A percentile compares a stretch with the other conserved stretches of the same genome.
Conservation (phyloP, 23 red algal species). For the Gracilaria gracilis region DNA sequence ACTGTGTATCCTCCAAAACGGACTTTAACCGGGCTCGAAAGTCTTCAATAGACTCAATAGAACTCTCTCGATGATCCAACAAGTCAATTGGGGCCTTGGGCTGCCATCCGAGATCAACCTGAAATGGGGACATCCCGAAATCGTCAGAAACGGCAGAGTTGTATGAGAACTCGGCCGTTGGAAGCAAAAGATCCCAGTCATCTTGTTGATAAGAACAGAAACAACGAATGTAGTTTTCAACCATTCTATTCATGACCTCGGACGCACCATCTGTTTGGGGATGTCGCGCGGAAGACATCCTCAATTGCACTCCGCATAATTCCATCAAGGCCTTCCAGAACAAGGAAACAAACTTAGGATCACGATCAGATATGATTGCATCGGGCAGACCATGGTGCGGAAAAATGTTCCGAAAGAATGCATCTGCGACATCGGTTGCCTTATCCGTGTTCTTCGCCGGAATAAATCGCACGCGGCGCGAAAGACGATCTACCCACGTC, state of each 20-base stretch:
- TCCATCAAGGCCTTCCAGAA: conserved; percentile 38
- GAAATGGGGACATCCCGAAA: conserved; percentile 20
- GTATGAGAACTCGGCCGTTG: conserved; percentile 8
- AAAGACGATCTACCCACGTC: conserved; percentile 22
- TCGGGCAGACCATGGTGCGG: conserved; percentile 12
- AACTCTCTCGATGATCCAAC: no score
- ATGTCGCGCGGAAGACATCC: background rate
- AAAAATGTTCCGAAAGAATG: background rate
- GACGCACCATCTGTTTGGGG: conserved; percentile 25
- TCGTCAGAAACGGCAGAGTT: conserved; percentile 5
- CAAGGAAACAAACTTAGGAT: conserved; percentile 11
- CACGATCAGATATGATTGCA: background rate
- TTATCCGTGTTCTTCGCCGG: background rate
- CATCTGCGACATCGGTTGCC: background rate
- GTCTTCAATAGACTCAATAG: background rate
- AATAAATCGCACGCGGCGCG: conserved; percentile 6
- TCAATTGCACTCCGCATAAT: conserved; percentile 7
- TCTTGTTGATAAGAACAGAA: conserved; percentile 19
- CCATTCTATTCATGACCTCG: conserved; percentile 35
- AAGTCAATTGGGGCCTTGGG: conserved; percentile 8
- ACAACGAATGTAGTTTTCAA: conserved; percentile 48
- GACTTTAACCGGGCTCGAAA: background rate
- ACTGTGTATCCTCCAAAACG: conserved; percentile 33
- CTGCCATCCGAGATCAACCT: background rate
- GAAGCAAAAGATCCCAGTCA: conserved; percentile 30